Conservation (phyloP, 2,329 filamentous ascomycete species). For the Cercospora zeae-maydis region DNA sequence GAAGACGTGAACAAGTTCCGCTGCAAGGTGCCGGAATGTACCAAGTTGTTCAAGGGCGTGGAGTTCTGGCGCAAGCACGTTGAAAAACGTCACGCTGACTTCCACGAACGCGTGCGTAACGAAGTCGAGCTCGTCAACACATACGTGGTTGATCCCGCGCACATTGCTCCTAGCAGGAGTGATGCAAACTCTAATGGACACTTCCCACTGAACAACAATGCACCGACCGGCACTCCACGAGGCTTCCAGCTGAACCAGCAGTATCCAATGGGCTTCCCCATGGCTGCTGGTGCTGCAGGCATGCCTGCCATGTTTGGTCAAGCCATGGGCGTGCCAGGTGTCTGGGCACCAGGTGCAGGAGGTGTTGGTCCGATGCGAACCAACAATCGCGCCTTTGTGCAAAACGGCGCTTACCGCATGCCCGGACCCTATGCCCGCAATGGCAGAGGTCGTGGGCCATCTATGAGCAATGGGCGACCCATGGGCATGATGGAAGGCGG, state of each 20-base stretch:
- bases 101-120: constrained; percentile 72
- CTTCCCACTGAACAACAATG: constrained; percentile 73
- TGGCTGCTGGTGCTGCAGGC: constrained; percentile 36
- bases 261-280: constrained; percentile 41
- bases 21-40: constrained; percentile 93
- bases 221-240: constrained; percentile 77
- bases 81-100: constrained; percentile 90
- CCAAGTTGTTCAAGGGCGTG: constrained; percentile 94
- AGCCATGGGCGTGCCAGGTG: constrained; percentile 36
- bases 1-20: constrained; percentile 96
- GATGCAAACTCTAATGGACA: constrained; percentile 95
- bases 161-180: constrained; percentile 88
- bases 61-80: constrained; percentile 98
- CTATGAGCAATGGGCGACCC: constrained; percentile 25
- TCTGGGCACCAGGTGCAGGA: constrained; percentile 20
- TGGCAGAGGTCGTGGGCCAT: constrained; percentile 32
- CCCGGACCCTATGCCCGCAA: constrained; percentile 31
- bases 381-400: constrained; percentile 37
- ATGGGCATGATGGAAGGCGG: constrained; percentile 55
- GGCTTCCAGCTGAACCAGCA: constrained; percentile 80
- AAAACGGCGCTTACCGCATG: constrained; percentile 27
- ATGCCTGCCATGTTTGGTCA: constrained; percentile 43
- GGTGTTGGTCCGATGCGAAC: constrained; percentile 43
- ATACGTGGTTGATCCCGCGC: constrained; percentile 89
- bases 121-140: constrained; percentile 90